A percentile compares a stretch with the other conserved stretches of the same genome.
Evolutionary conservation across 768 basidiomycete genomes (phyloP).

Genomic region (Postia placenta): DNA sequence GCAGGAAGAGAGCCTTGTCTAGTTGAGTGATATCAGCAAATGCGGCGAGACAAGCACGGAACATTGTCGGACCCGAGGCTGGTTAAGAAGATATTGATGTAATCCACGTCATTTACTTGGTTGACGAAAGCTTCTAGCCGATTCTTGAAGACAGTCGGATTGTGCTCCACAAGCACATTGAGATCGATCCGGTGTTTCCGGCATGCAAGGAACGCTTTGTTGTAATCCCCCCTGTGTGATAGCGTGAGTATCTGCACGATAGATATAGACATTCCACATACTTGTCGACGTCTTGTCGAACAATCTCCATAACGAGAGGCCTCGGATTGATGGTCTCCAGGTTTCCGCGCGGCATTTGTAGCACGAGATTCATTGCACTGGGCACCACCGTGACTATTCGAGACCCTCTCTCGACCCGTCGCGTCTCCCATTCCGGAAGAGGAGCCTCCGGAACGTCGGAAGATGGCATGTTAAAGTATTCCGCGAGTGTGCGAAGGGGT

Average conservation of each 20-base stretch:
- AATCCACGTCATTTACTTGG: slow-evolving; percentile 85
- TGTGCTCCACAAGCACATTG: slow-evolving; percentile 80
- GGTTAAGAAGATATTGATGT: slow-evolving; percentile 88
- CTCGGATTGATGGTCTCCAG: slow-evolving; percentile 93
- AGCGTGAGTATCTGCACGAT: neutral
- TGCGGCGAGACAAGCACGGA: neutral
- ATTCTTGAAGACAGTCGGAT: slow-evolving; percentile 59
- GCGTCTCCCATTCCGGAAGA: slow-evolving; percentile 48
- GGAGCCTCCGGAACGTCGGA: neutral
- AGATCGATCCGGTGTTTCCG: slow-evolving; percentile 92
- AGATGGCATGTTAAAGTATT: slow-evolving; percentile 9
- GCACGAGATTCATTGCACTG: slow-evolving; percentile 79
- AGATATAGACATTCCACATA: slow-evolving; percentile 30
- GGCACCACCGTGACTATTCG: slow-evolving; percentile 85
- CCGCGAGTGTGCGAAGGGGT: slow-evolving; percentile 36
- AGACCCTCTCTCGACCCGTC: slow-evolving; percentile 86
- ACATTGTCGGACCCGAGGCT: slow-evolving; percentile 68
- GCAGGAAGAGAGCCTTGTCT: slow-evolving; percentile 57
- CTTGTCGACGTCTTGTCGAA: slow-evolving; percentile 70
- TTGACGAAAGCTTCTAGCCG: slow-evolving; percentile 65
- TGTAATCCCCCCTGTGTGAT: slow-evolving; percentile 57
- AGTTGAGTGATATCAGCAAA: neutral
- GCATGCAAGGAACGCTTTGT: slow-evolving; percentile 86
- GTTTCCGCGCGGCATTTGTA: slow-evolving; percentile 98
- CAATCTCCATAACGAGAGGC: slow-evolving; percentile 82